Evolutionary conservation across 352 stramenopile genomes (phyloP), one percentile per base, ranked within the genome.

Genomic region (Phytopythium delawarense): DNA sequence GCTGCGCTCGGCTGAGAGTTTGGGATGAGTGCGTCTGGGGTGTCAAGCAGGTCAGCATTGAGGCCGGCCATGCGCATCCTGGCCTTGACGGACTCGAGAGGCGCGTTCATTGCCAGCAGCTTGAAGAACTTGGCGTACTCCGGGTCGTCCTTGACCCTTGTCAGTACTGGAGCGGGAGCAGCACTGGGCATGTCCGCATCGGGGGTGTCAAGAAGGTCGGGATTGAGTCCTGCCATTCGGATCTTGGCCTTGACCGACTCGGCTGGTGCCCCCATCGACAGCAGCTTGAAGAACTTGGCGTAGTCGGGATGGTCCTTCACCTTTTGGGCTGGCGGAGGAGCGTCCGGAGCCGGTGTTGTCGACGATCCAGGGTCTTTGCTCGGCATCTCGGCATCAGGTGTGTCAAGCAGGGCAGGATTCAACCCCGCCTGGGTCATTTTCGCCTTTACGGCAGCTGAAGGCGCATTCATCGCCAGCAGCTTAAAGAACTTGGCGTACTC

Each of bases 101-200:
- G 82, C 5, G 82, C 80, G 2, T 76, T 75, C 82, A 91, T 91
- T 0, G 67, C 59, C 9, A 86, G 63, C 6, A 91, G 62, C 53
- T 89, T 91, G 66, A 91, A 91, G 57, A 91, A 91, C 62, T 88
- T 91, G 37, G 79, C 69, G 50, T 91, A 91, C 15, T 72, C 73
- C 0, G 77, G 77, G 45, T 88, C 70, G 51, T 91, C 79, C 58
- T 91, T 91, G 40, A 89, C 78, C 5, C 84, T 72, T 0, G 87
- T 63, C 35, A 61, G 51, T 6, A 58, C 37, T 30, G 50, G 7
- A 16, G 39, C 34, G n/a, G 50, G 2, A 20, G 60, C 42, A 63
- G 50, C 44, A 61, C 25, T 40, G n/a, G 60, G 45, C 58, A 89
- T 62, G 8, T 67, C 20, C 1, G 74, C 70, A 12, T 92, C 81